These are phyloP conservation scores for Colletotrichum musicola DNA, from an alignment of 2,329 filamentous ascomycete species.

Conservation along the genomic window DNA sequence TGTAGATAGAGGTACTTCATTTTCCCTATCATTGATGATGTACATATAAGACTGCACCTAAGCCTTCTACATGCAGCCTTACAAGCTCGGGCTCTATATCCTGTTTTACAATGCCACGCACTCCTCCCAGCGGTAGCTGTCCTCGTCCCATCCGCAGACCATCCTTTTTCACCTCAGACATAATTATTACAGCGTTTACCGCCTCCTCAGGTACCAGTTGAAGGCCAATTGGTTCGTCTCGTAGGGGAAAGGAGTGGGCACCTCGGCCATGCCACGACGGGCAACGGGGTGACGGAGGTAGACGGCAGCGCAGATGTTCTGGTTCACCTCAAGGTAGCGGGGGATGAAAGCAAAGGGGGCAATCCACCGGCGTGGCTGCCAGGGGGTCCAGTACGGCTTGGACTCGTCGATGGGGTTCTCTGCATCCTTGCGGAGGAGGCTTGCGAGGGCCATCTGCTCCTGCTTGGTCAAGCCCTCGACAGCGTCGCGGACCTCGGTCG, in stretches of 20 bases:
- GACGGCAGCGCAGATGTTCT: slow-evolving; percentile 94
- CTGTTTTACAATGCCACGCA: slow-evolving; percentile 36
- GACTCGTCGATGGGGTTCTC: slow-evolving; percentile 81
- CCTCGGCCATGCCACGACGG: slow-evolving; percentile 81
- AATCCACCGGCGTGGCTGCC: slow-evolving; percentile 90
- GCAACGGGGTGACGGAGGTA: slow-evolving; percentile 96
- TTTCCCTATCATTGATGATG: too few species aligned
- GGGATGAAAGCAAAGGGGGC: slow-evolving; percentile 94
- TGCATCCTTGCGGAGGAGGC: slow-evolving; percentile 71
- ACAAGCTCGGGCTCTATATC: slow-evolving; percentile 35
- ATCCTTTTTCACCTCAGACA: neutral
- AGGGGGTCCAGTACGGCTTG: slow-evolving; percentile 93
- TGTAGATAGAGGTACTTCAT: too few species aligned
- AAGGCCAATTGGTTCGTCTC: slow-evolving; percentile 84
- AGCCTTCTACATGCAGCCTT: slow-evolving; percentile 32
- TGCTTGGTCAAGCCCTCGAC: slow-evolving; percentile 53
- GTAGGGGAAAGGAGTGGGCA: slow-evolving; percentile 83
- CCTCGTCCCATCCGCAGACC: neutral
- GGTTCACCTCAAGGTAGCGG: slow-evolving; percentile 96
- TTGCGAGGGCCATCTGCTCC: slow-evolving; percentile 66
- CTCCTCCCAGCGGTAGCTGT: neutral
- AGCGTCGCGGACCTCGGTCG: slow-evolving; percentile 37
- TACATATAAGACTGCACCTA: slow-evolving; percentile 30
- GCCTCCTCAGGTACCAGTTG: slow-evolving; percentile 91
- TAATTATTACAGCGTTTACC: slow-evolving; percentile 60